Evolutionary conservation across 176 grass and related monocot genomes (phyloP), one percentile per base, ranked within the genome.

Genomic region (Avena insularis): DNA sequence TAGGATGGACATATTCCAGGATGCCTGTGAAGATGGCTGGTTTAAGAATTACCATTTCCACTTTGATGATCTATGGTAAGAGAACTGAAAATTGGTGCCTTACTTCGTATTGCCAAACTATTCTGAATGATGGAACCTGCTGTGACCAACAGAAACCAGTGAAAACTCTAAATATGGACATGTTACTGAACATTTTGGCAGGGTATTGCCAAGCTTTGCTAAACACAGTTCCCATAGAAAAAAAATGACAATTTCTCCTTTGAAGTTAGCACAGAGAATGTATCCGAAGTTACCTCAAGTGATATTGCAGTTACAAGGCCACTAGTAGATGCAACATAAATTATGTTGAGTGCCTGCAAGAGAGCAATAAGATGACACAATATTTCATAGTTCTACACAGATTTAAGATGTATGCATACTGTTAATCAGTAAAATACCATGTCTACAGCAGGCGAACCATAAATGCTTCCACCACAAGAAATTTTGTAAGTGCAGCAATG

Each of bases 401-500:
- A 65, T 79, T 29, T 55, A 78, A 87, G 60, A 79, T 20, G 51
- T n/a, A 66, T 75, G 23, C 4, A 57, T 67, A 75, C 4, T 84
- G 58, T n/a, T 51, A 68, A 78, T 46, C 19, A 12, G 75, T 67
- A 76, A 69, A 75, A 87, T 92, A 94, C 82, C 87, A 82, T 89
- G 76, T 94, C 93, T 79, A 94, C 84, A 81, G 62, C 81, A 74
- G 96, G 96, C 54, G 96, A 98, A 86, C 93, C 91, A 92, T 94
- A 98, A 82, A 98, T 92, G 84, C 96, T 98, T 82, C 96, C 96
- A 82, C 96, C 96, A 88, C 96, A 98, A 75, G 82, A 92, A 83
- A 95, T 49, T 95, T 91, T 94, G 65, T 94, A 95, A 72, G 83
- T 10, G 14, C 91, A 98, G 62, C 82, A 82, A 82, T 46, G 84